phyloP scores from a whole-genome alignment of 768 basidiomycete genomes.

The Podaxis pistillaris region DNA sequence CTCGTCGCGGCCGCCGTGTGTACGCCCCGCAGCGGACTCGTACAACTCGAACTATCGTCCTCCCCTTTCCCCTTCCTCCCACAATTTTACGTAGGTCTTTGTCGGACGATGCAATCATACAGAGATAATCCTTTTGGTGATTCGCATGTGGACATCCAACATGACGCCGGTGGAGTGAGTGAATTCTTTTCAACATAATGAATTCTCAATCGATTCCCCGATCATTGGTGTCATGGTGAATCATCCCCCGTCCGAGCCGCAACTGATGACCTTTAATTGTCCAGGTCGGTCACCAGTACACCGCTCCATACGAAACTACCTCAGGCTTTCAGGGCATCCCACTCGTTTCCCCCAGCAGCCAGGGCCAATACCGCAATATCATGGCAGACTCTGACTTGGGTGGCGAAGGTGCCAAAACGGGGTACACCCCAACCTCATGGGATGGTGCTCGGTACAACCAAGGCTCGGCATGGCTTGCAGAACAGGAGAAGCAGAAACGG shows the following conservation, averaged over 20 bases:
- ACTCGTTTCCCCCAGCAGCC: not conserved
- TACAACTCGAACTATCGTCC: not conserved
- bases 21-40: not conserved
- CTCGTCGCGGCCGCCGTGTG: not conserved
- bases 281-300: constrained; percentile 10
- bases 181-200: not conserved
- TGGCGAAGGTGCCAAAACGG: not conserved
- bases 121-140: constrained; percentile 11
- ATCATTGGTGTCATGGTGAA: not conserved
- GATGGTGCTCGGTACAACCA: constrained; percentile 7
- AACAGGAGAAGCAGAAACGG: constrained; percentile 5
- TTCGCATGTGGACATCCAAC: not conserved
- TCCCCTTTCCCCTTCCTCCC: not conserved
- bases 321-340: constrained; percentile 3
- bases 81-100: not conserved
- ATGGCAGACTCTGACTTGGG: not conserved
- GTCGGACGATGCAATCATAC: constrained; percentile 7
- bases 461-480: constrained; percentile 2
- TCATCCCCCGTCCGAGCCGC: not conserved
- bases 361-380: constrained; percentile 7
- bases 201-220: not conserved
- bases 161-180: not conserved
- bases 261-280: not conserved
- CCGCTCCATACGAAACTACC: not conserved
- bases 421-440: not conserved